Base-by-base conservation (phyloP, 108 stramenopile genomes). In the Nitzschia palea region DNA sequence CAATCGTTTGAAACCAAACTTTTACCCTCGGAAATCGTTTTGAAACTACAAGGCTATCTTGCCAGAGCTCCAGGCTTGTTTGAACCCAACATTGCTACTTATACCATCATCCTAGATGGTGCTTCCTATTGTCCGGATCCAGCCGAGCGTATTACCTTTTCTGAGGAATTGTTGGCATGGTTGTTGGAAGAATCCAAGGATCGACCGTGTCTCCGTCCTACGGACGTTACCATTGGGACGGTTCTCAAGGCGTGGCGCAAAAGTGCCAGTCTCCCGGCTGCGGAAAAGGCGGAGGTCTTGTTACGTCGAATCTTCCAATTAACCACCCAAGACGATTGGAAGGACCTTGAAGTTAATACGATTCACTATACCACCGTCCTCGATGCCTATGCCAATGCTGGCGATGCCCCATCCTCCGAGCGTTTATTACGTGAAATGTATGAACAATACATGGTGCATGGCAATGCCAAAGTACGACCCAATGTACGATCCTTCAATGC, bases 401-500 rank as follows among this genome's bases (percentile, higher is more conserved):
- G 77, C 2, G 31, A 57, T 31, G 53, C 70, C 25, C 53, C 67
- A n/a, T 15, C 25, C 10, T 56, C 65, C 9, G 48, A 71, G 42
- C 65, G 27, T 6, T 32, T 68, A 43, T 36, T 76, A 14, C 65
- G 55, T 8, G 62, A 64, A 63, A 76, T 76, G 74, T 76, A 58
- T 44, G 36, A 47, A 33, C 72, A 69, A 29, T 76, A 45, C n/a
- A 29, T 52, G 26, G 20, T 55, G 30, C 35, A 61, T 27, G 65
- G 40, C 8, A 66, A 67, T 27, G 5, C 37, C 9, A 28, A 47
- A 4, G 55, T 67, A 23, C 34, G 50, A 22, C 74, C 74, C 25
- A 72, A 63, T 25, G 36, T 72, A 8, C 47, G 60, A 27, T 60
- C 67, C 44, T 76, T 76, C 67, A 76, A 76, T 30, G 55, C 74